A percentile compares a stretch with the other conserved stretches of the same genome.
These are phyloP conservation scores for Rhododendron vialii DNA, from an alignment of 148 eudicot species.

Conservation along the genomic window DNA sequence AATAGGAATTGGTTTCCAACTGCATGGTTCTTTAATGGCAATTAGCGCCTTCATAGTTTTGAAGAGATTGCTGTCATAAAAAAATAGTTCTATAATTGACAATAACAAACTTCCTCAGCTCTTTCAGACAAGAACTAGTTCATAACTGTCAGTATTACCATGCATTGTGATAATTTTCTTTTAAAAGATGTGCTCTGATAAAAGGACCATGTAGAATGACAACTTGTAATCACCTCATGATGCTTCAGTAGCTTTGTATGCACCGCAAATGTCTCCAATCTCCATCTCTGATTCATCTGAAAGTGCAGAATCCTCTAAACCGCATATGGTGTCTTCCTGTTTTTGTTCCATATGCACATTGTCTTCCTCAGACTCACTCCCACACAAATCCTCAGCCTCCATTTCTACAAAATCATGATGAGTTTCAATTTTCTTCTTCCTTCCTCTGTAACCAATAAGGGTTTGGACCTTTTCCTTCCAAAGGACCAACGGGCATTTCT, in stretches of 20 bases:
- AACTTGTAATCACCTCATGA: slow-evolving; percentile 20
- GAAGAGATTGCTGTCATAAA: not conserved
- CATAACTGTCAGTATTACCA: not conserved
- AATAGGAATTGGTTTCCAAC: not conserved
- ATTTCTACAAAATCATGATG: slow-evolving; percentile 48
- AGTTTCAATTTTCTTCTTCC: slow-evolving; percentile 48
- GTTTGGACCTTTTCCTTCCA: slow-evolving; percentile 84
- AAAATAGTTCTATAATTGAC: not conserved
- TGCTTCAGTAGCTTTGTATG: slow-evolving; percentile 42
- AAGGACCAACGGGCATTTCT: slow-evolving; percentile 66
- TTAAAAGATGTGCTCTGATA: not conserved
- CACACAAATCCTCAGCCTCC: slow-evolving; percentile 45
- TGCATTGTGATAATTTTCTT: not conserved
- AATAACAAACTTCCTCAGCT: not conserved
- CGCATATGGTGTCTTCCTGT: slow-evolving; percentile 28
- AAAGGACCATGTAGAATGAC: not conserved
- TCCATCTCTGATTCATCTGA: slow-evolving; percentile 72
- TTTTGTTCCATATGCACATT: slow-evolving; percentile 20
- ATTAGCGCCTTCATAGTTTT: not conserved
- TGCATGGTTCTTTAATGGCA: not conserved
- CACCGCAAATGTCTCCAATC: slow-evolving; percentile 55
- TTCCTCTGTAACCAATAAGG: slow-evolving; percentile 68
- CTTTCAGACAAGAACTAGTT: not conserved
- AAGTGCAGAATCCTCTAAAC: slow-evolving; percentile 34
- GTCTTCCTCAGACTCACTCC: slow-evolving; percentile 57